A percentile compares a stretch with the other conserved stretches of the same genome.
Evolutionary conservation across 2,329 filamentous ascomycete genomes (phyloP).

Genomic region (Neonectria punicea): DNA sequence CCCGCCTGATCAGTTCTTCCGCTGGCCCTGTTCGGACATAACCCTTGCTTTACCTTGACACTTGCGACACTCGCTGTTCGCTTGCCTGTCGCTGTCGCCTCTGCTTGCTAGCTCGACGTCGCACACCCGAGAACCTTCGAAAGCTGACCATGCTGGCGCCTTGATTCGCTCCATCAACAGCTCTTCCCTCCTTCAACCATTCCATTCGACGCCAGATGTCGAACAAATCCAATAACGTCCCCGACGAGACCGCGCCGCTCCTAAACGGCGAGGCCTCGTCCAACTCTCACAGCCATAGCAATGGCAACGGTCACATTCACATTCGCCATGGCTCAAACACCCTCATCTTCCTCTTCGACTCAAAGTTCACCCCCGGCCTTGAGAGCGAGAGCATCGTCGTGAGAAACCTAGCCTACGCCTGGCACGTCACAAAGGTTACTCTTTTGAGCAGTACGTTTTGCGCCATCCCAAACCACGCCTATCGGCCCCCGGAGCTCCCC

Average conservation of each 20-base stretch:
- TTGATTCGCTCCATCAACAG: constrained; percentile 39
- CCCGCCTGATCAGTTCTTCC: not conserved
- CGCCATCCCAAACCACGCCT: not conserved
- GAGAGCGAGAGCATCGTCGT: constrained; percentile 59
- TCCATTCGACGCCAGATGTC: constrained; percentile 48
- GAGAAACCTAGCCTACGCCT: constrained; percentile 58
- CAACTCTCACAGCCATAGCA: constrained; percentile 29
- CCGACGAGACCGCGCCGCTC: constrained; percentile 55
- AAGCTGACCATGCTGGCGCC: constrained; percentile 46
- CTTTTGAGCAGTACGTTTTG: constrained; percentile 66
- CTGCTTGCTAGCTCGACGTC: not conserved
- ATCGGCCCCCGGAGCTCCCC: not conserved
- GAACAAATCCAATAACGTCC: constrained; percentile 38
- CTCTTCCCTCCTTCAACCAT: constrained; percentile 39
- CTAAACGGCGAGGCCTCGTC: constrained; percentile 51
- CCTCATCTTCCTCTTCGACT: constrained; percentile 60
- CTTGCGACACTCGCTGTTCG: not conserved
- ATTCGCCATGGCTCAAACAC: constrained; percentile 38
- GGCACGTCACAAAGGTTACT: constrained; percentile 68
- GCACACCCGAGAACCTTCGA: constrained; percentile 7
- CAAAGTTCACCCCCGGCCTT: constrained; percentile 61
- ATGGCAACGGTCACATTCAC: constrained; percentile 35
- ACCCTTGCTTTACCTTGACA: constrained; percentile 22
- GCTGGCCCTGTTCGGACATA: not conserved
- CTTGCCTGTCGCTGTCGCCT: not conserved